Base-by-base conservation (phyloP, 805 yeast genomes). In the Spathaspora girioi region DNA sequence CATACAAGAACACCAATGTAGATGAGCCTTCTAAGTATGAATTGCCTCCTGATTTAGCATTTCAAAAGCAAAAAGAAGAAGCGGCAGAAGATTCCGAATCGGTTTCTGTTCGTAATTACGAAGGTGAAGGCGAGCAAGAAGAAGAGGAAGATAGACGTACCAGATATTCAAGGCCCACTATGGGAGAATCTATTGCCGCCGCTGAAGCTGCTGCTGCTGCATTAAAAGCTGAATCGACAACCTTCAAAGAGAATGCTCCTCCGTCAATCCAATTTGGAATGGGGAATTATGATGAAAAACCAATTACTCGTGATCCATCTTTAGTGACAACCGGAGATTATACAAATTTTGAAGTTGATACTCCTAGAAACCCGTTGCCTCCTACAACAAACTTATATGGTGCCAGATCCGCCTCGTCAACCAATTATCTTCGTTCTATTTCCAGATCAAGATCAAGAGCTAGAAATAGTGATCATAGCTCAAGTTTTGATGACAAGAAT, bases 361-460 rank as follows among this genome's bases (percentile, higher is more conserved):
- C 55, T 14, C 71, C 70, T 12, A 59, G 55, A 43, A 59, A 58
- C 5, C 50, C 31, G 5, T 31, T 48, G 2, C 40, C 50, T n/a
- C 50, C 55, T 12, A 41, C 56, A 9, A 38, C 51, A 17, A 60
- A 57, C 35, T 55, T 63, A 54, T 66, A 60, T 50, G 66, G 68
- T 57, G 56, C 73, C 58, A 59, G 77, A 60, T 60, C 76, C 0
- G 63, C 58, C 41, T 70, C 82, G 15, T 78, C 83, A 0, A 65
- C 79, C 41, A 72, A 80, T 53, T 86, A 84, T 61, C 70, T 86
- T 56, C 77, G 91, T 57, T 80, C 87, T 0, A 81, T 83, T 44
- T 83, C 88, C 1, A 73, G 87, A 64, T 82, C 87, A 1, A 72
- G 87, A 59, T 80, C 87, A 7, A 75, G 87, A 64, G 73, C 71